phyloP scores from a whole-genome alignment of 345 rosid genomes.

The Gynandropsis gynandra region DNA sequence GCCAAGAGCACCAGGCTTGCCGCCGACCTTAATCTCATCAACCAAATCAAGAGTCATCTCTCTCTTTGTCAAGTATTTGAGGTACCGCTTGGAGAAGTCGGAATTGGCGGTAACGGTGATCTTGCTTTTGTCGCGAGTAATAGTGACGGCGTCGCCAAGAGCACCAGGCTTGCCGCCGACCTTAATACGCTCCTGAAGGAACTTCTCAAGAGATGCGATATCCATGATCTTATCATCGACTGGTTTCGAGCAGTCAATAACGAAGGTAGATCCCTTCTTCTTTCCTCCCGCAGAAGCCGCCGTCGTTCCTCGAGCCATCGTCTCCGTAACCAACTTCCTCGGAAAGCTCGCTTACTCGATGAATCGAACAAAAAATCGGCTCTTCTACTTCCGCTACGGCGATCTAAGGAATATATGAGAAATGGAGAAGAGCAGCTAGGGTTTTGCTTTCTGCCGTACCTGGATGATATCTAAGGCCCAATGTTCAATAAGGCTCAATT shows the following conservation, averaged over 20 bases:
- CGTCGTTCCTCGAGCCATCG: conserved; percentile 30
- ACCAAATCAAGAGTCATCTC: background rate
- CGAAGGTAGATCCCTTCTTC: conserved; percentile 56
- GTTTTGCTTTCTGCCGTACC: too few species aligned
- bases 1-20: conserved; percentile 75
- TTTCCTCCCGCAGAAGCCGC: conserved; percentile 31
- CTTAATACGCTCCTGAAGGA: conserved; percentile 77
- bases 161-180: conserved; percentile 82
- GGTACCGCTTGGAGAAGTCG: conserved; percentile 68
- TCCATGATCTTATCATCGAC: conserved; percentile 80
- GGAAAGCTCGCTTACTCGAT: background rate
- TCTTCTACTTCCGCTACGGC: too few species aligned
- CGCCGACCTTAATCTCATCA: conserved; percentile 41
- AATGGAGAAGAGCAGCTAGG: too few species aligned
- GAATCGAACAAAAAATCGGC: too few species aligned
- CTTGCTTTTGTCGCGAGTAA: conserved; percentile 44
- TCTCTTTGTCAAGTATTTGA: too few species aligned
- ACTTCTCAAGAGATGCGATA: conserved; percentile 67
- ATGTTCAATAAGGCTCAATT: too few species aligned
- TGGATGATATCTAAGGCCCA: too few species aligned
- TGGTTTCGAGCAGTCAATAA: conserved; percentile 64
- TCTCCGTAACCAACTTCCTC: background rate
- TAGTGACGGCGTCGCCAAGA: conserved; percentile 52
- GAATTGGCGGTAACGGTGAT: conserved; percentile 51
- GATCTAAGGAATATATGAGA: too few species aligned